Evolutionary conservation across 2,329 filamentous ascomycete genomes (phyloP).

Genomic region (Trichophyton benhamiae): DNA sequence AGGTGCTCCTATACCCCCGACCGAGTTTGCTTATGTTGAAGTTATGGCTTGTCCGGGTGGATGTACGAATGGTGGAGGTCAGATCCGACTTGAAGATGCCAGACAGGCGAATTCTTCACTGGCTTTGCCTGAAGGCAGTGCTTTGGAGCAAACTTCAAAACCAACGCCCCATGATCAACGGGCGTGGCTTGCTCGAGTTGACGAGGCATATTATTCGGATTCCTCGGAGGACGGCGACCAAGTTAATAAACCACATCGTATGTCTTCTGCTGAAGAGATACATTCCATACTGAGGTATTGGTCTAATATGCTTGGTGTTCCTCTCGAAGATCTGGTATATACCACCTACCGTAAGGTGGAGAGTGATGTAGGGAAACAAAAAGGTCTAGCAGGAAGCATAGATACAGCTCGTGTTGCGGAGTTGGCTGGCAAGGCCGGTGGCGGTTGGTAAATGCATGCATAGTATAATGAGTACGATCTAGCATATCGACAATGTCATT

Average conservation of each 20-base stretch:
- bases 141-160: conserved; percentile 31
- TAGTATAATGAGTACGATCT: neutral
- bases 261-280: conserved; percentile 18
- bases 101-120: conserved; percentile 15
- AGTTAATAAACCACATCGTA: conserved; percentile 18
- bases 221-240: conserved; percentile 39
- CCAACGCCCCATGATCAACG: conserved; percentile 70
- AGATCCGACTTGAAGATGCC: conserved; percentile 81
- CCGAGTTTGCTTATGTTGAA: conserved; percentile 85
- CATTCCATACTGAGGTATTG: conserved; percentile 58
- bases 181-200: conserved; percentile 67
- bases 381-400: conserved; percentile 32
- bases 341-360: conserved; percentile 88
- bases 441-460: conserved; percentile 61
- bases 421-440: conserved; percentile 79
- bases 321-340: conserved; percentile 58
- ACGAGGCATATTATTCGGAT: conserved; percentile 80
- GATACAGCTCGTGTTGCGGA: conserved; percentile 76
- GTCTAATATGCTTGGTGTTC: conserved; percentile 58
- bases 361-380: conserved; percentile 80
- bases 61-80: conserved; percentile 93
- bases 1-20: conserved; percentile 19
- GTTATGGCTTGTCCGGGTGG: conserved; percentile 99
- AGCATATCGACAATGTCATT: neutral
- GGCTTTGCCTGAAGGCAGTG: neutral